Evolutionary conservation across 108 stramenopile species (phyloP).

Genomic region (Cyclotella baltica): DNA sequence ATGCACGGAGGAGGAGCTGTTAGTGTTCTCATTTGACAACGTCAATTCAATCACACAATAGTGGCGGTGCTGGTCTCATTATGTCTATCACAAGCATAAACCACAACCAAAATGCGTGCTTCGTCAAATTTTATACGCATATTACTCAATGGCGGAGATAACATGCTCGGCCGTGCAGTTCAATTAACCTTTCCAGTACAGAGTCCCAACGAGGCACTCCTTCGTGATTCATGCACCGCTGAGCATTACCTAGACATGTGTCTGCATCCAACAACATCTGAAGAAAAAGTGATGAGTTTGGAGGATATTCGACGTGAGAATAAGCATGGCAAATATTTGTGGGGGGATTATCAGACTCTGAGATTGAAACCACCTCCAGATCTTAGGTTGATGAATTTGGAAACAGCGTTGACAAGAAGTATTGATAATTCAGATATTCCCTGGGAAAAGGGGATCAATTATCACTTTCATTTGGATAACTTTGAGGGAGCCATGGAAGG

Average conservation of each 20-base stretch:
- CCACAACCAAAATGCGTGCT: too few species aligned
- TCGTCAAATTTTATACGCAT: slow-evolving; percentile 5
- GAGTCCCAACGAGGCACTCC: slow-evolving; percentile 13
- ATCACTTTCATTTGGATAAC: slow-evolving; percentile 26
- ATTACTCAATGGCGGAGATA: slow-evolving; percentile 32
- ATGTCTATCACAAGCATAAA: too few species aligned
- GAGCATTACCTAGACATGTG: slow-evolving; percentile 21
- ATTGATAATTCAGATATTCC: slow-evolving; percentile 26
- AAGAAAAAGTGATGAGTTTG: not conserved
- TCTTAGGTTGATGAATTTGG: slow-evolving; percentile 28
- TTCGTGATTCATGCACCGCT: slow-evolving; percentile 19
- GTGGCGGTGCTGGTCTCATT: too few species aligned
- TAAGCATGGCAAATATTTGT: slow-evolving; percentile 14
- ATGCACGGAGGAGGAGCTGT: too few species aligned
- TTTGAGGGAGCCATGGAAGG: slow-evolving; percentile 13
- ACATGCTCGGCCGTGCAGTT: slow-evolving; percentile 35
- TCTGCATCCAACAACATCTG: slow-evolving; percentile 16
- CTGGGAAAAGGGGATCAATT: slow-evolving; percentile 19
- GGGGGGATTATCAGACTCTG: slow-evolving; percentile 23
- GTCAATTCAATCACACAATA: too few species aligned
- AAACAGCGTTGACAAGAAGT: slow-evolving; percentile 22
- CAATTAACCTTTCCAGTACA: slow-evolving; percentile 15
- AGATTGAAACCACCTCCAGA: slow-evolving; percentile 13
- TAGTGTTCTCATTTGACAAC: too few species aligned
- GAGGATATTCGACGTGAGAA: slow-evolving; percentile 25